Base-by-base conservation (phyloP, 2,329 filamentous ascomycete species). In the Penicillium hordei region DNA sequence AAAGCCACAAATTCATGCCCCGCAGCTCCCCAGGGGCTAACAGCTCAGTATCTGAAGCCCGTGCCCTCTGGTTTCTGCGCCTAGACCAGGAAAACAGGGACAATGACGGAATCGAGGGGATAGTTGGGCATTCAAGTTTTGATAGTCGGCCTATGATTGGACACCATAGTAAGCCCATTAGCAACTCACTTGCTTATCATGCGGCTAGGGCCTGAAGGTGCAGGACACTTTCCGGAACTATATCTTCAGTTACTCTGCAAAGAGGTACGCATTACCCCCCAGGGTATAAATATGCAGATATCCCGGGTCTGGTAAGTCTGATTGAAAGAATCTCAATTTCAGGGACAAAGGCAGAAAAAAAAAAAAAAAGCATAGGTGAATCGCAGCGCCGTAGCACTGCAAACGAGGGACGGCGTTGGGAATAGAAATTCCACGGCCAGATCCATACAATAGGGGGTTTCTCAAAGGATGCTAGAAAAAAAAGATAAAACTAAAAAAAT, bases 351-450 rank as follows among this genome's bases (percentile, higher is more conserved):
- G 21, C 29, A 42, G 15, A 36, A 52, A 34, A 40, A 42, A 42
- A 39, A 38, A 39, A 39, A 23, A 42, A 15, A 25, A 19, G 29
- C 39, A 36, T 4, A 31, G 15, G 31, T 23, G 25, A 38, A 51
- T 25, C 46, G 53, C 46, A 52, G 40, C 57, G 57, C 63, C 61
- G 48, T 54, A 53, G 54, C 59, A 52, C 52, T 60, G 59, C 62
- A 52, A 62, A 61, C 52, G 48, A 59, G 31, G 48, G 43, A 48
- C 25, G 48, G 40, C 40, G 38, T 52, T 42, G 23, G 42, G 36
- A 36, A 51, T 27, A 36, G 17, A 36, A 29, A 43, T 25, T 23
- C 38, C 39, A 10, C 6, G 12, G 17, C 49, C 29, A 50, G 15
- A 45, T 44, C 39, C 53, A 60, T 52, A 57, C 50, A 52, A 52